Evolutionary conservation across 2,329 filamentous ascomycete genomes (phyloP).

Genomic region (Epichloe glyceriae): DNA sequence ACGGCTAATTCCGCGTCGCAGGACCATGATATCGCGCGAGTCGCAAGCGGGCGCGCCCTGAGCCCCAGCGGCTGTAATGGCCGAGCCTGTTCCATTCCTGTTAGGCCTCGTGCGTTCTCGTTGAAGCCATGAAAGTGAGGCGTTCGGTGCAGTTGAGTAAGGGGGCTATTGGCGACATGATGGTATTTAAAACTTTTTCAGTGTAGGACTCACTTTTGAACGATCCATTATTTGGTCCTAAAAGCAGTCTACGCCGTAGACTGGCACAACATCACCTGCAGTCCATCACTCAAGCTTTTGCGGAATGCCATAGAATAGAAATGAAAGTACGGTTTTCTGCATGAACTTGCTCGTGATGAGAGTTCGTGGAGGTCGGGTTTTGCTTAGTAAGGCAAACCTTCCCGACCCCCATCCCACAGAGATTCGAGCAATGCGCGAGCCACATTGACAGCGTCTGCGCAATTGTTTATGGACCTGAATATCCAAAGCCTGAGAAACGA

Average conservation of each 20-base stretch:
- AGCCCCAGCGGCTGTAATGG: slow-evolving; percentile 34
- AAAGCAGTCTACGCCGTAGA: background rate
- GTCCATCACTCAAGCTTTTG: background rate
- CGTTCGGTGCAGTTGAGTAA: too few species aligned
- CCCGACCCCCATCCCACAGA: too few species aligned
- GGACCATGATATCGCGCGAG: slow-evolving; percentile 36
- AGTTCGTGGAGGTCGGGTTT: background rate
- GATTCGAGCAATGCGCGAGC: too few species aligned
- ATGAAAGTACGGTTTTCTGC: too few species aligned
- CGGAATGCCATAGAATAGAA: too few species aligned
- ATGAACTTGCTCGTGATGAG: too few species aligned
- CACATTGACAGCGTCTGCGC: too few species aligned
- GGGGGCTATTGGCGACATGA: too few species aligned
- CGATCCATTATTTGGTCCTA: background rate
- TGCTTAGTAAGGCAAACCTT: background rate
- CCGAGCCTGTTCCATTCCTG: slow-evolving; percentile 21
- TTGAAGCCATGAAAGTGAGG: background rate
- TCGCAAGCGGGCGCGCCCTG: slow-evolving; percentile 29
- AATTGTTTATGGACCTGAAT: too few species aligned
- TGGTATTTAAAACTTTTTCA: background rate
- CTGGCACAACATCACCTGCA: background rate
- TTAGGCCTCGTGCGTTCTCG: background rate
- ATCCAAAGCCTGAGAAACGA: too few species aligned
- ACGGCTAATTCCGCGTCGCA: slow-evolving; percentile 45
- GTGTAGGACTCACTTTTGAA: slow-evolving; percentile 1